A percentile compares a stretch with the other conserved stretches of the same genome.
Conservation (phyloP, 176 grass and related monocot species). For the Phoenix roebelenii region DNA sequence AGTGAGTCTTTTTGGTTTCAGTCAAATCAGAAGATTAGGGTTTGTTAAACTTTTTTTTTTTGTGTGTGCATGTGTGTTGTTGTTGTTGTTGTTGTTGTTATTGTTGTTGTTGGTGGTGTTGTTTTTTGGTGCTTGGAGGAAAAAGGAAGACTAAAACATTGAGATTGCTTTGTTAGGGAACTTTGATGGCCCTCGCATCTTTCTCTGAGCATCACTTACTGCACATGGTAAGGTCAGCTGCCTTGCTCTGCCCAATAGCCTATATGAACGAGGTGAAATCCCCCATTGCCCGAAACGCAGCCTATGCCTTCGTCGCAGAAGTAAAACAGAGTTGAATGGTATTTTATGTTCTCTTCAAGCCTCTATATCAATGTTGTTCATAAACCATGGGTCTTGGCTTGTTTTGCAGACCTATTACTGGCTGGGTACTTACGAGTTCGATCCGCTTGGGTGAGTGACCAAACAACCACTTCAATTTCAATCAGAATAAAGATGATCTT, state of each 20-base stretch:
- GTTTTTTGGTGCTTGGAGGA: too few relatives aligned
- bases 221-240: conserved; percentile 44
- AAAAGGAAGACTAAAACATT: too few relatives aligned
- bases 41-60: not conserved
- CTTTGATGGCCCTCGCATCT: conserved; percentile 42
- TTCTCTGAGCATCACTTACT: conserved; percentile 39
- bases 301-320: conserved; percentile 27
- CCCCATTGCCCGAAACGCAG: conserved; percentile 5
- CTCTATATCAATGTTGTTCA: not conserved
- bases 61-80: too few relatives aligned
- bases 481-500: too few relatives aligned
- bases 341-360: not conserved
- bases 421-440: conserved; percentile 40
- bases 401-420: conserved; percentile 22
- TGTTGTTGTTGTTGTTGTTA: not conserved
- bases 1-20: conserved; percentile 14
- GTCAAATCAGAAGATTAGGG: too few relatives aligned
- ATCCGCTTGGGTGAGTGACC: conserved; percentile 35
- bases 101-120: too few relatives aligned
- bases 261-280: conserved; percentile 33
- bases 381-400: conserved; percentile 7
- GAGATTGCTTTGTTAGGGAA: conserved; percentile 27
- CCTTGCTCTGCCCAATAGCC: conserved; percentile 46
- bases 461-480: not conserved
- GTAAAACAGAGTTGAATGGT: conserved; percentile 21